phyloP scores from a whole-genome alignment of 108 stramenopile species.

The Nitzschia inconspicua region DNA sequence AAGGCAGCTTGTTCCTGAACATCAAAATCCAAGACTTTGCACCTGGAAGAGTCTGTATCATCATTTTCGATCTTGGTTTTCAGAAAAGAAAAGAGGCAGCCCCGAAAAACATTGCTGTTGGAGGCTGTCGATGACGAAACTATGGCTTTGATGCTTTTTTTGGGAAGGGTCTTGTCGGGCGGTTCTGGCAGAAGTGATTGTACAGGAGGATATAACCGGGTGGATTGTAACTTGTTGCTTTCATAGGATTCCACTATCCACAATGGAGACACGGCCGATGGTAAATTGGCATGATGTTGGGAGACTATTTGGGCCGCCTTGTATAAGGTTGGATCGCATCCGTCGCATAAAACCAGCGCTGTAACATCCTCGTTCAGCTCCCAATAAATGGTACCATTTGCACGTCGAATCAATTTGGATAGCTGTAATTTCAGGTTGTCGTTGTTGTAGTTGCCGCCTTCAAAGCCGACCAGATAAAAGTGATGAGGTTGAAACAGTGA shows the following conservation, averaged over 20 bases:
- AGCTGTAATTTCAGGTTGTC: conserved; percentile 13
- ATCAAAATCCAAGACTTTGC: conserved; percentile 33
- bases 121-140: not conserved
- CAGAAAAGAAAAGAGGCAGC: conserved; percentile 53
- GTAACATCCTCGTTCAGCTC: conserved; percentile 59
- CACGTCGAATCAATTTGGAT: conserved; percentile 49
- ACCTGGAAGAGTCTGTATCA: conserved; percentile 2
- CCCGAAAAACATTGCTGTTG: conserved; percentile 40
- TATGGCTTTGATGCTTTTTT: conserved; percentile 6
- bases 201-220: conserved; percentile 25
- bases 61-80: conserved; percentile 22
- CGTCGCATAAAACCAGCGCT: conserved; percentile 53
- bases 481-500: conserved; percentile 17
- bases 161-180: not conserved
- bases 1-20: conserved; percentile 40
- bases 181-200: not conserved
- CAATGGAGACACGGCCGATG: conserved; percentile 46
- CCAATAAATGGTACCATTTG: conserved; percentile 67
- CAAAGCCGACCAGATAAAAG: conserved; percentile 32
- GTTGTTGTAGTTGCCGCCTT: no score
- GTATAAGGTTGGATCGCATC: conserved; percentile 31
- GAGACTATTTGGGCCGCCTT: conserved; percentile 44
- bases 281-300: conserved; percentile 51
- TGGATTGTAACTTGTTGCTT: not conserved
- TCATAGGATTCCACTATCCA: conserved; percentile 54